phyloP scores from a whole-genome alignment of 768 basidiomycete genomes.

The Leucosporidium scottii region DNA sequence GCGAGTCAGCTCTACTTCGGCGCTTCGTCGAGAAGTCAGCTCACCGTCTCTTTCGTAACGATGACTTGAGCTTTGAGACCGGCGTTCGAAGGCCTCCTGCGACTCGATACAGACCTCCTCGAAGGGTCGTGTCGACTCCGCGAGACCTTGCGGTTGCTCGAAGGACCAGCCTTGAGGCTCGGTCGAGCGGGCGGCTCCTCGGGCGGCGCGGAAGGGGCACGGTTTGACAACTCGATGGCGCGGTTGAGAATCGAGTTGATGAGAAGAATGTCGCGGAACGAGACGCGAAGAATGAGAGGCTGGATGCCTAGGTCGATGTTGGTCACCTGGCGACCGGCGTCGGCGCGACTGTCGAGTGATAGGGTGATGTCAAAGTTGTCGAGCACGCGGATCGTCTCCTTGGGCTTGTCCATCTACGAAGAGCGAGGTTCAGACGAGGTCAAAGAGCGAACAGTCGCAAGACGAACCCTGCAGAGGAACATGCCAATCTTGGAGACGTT shows the following conservation, averaged over 20 bases:
- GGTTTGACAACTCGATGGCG: constrained; percentile 66
- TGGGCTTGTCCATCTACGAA: constrained; percentile 63
- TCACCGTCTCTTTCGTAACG: constrained; percentile 30
- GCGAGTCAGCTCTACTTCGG: background rate
- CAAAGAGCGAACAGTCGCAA: too few relatives aligned
- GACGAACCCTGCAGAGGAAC: constrained; percentile 57
- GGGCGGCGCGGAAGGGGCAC: background rate
- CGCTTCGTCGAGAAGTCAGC: background rate
- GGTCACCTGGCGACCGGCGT: constrained; percentile 54
- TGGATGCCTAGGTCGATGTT: constrained; percentile 74
- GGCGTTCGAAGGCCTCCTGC: background rate
- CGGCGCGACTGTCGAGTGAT: constrained; percentile 68
- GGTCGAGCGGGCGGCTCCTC: background rate
- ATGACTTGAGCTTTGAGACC: constrained; percentile 27
- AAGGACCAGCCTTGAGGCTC: constrained; percentile 30
- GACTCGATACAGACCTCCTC: background rate
- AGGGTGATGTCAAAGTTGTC: constrained; percentile 86
- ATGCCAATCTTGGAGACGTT: constrained; percentile 78
- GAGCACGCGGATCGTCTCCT: constrained; percentile 81
- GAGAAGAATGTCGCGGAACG: constrained; percentile 84
- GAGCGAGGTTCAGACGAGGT: too few relatives aligned
- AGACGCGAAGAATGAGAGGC: constrained; percentile 86
- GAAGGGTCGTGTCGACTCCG: background rate
- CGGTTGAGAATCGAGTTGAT: constrained; percentile 80
- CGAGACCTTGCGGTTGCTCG: constrained; percentile 16